phyloP scores from a whole-genome alignment of 257 asterid genomes.

The Osmanthus fragrans region DNA sequence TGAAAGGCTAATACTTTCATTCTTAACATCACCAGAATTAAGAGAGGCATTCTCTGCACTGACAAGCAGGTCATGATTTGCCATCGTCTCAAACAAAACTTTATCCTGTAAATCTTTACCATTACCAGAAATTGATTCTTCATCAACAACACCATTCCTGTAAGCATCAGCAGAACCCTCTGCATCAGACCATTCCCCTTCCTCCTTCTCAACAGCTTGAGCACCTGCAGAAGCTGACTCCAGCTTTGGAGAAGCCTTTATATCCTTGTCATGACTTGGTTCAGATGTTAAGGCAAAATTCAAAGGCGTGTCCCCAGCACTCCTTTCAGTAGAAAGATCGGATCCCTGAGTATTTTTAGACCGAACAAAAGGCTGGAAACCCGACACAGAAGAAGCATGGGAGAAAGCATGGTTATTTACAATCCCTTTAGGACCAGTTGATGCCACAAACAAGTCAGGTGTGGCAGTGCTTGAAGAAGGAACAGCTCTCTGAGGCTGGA shows the following conservation, averaged over 20 bases:
- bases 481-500: slow-evolving; percentile 90
- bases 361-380: slow-evolving; percentile 96
- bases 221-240: slow-evolving; percentile 44
- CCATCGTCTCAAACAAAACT: slow-evolving; percentile 37
- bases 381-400: slow-evolving; percentile 91
- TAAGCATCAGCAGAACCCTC: slow-evolving; percentile 64
- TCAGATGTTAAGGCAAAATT: slow-evolving; percentile 40
- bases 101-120: slow-evolving; percentile 49
- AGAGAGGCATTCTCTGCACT: slow-evolving; percentile 36
- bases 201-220: slow-evolving; percentile 79
- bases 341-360: slow-evolving; percentile 48
- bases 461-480: slow-evolving; percentile 67
- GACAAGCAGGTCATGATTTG: slow-evolving; percentile 28
- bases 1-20: slow-evolving; percentile 42
- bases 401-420: slow-evolving; percentile 87
- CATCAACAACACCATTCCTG: slow-evolving; percentile 31
- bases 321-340: slow-evolving; percentile 38
- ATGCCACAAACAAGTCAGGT: slow-evolving; percentile 56
- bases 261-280: slow-evolving; percentile 39
- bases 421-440: slow-evolving; percentile 72
- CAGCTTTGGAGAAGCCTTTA: slow-evolving; percentile 40
- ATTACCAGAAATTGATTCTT: slow-evolving; percentile 41
- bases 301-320: slow-evolving; percentile 28
- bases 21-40: slow-evolving; percentile 45
- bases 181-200: slow-evolving; percentile 99